Evolutionary conservation across 1,139 yeast genomes (phyloP), one percentile per base, ranked within the genome.

Genomic region (Lipomyces yarrowii): DNA sequence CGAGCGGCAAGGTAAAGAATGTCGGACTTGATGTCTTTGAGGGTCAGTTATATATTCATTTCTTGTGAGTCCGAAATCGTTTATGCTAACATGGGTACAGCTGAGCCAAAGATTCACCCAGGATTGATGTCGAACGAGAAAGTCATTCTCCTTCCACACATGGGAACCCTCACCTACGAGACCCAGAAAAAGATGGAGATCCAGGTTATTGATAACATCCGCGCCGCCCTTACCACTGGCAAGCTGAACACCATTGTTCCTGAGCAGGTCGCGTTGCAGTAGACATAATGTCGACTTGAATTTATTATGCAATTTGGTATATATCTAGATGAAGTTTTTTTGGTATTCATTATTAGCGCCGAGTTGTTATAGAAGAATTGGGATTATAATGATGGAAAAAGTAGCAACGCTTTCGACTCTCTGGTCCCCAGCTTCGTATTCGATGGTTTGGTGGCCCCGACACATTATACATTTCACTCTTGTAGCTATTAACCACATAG

Each of bases 21-120:
- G 94, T 88, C 18, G 98, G 97, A 0, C 76, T 90, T 33, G 96
- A 90, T 74, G 96, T 90, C 32, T 88, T 86, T 77, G 97, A 91
- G 75, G 79, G 83, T 71, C 21, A n/a, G 48, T 42, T 26, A 3
- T 15, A 39, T 15, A 11, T 13, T 18, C 6, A n/a, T 6, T 42
- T 21, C 18, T 3, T 42, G n/a, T 21, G 2, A 6, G 48, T 15
- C 30, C 30, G 30, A 26, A 26, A 26, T 3, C 30, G 30, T 42
- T 6, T 10, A 42, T 42, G 48, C 48, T 42, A 42, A 42, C 23
- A 15, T n/a, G 3, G 10, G 48, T 42, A 21, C 18, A 42, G 48
- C 48, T 18, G 98, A 93, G 79, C 98, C 98, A 7, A 71, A 72
- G 59, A 70, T 79, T 59, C 77, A 78, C 67, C 78, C 77, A 2